These are phyloP conservation scores for Hypoxylon sp. DNA, from an alignment of 2,329 filamentous ascomycete species.

Conservation along the genomic window DNA sequence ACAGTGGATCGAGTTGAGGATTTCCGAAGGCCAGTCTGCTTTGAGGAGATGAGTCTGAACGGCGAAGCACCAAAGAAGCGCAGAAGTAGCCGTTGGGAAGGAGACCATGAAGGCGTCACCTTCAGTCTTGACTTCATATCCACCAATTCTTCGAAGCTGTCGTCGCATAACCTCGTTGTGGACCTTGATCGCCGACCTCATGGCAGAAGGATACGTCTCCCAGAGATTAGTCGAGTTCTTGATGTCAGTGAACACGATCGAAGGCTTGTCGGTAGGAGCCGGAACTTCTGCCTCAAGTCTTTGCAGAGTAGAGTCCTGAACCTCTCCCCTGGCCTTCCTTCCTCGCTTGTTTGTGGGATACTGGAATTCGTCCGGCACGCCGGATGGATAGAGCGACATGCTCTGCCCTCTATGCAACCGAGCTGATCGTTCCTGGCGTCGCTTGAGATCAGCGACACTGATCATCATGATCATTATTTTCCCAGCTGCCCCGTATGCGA, in stretches of 20 bases:
- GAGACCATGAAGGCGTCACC: conserved; percentile 99
- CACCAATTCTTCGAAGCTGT: conserved; percentile 90
- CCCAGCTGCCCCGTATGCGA: conserved; percentile 90
- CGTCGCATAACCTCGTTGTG: conserved; percentile 98
- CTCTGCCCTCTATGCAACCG: conserved; percentile 78
- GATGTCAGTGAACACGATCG: conserved; percentile 98
- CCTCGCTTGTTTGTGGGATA: conserved; percentile 68
- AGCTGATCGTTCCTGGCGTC: conserved; percentile 74
- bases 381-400: conserved; percentile 83
- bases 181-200: conserved; percentile 95
- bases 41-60: conserved; percentile 89
- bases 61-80: conserved; percentile 94
- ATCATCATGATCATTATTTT: conserved; percentile 99
- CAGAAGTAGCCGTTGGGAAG: conserved; percentile 94
- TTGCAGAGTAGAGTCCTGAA: conserved; percentile 86
- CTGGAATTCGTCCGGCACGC: conserved; percentile 75
- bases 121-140: conserved; percentile 99
- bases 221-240: conserved; percentile 96
- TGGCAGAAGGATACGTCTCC: conserved; percentile 94
- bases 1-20: conserved; percentile 85
- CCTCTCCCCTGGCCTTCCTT: conserved; percentile 69
- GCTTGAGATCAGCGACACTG: conserved; percentile 88
- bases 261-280: conserved; percentile 87
- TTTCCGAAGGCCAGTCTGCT: conserved; percentile 91
- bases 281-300: conserved; percentile 90